Evolutionary conservation across 805 yeast genomes (phyloP).

Genomic region (Monosporozyma yasuniensis): DNA sequence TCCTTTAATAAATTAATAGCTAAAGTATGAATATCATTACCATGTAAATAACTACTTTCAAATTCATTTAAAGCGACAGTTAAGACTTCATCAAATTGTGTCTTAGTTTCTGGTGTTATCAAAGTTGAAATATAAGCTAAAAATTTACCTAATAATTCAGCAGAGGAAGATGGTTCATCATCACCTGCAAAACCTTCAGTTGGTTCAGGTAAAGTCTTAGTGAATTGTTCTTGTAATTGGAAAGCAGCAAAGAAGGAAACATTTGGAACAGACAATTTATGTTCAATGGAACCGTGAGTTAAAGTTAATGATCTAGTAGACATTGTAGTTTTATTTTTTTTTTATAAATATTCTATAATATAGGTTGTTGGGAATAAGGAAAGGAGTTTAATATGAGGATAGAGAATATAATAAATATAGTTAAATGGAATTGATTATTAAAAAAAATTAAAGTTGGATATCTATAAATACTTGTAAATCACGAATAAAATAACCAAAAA

Average conservation of each 20-base stretch:
- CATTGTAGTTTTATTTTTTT: not conserved
- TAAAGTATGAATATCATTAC: slow-evolving; percentile 78
- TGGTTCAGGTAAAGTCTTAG: slow-evolving; percentile 62
- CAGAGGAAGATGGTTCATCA: slow-evolving; percentile 78
- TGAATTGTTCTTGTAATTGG: slow-evolving; percentile 81
- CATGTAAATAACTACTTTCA: slow-evolving; percentile 66
- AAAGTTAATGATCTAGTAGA: slow-evolving; percentile 74
- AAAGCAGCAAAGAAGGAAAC: slow-evolving; percentile 69
- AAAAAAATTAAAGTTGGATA: no score
- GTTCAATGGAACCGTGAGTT: slow-evolving; percentile 80
- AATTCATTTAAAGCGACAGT: slow-evolving; percentile 69
- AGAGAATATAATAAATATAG: no score
- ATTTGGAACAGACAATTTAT: slow-evolving; percentile 80
- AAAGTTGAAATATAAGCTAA: slow-evolving; percentile 59
- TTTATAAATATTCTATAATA: not conserved
- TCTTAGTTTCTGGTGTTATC: slow-evolving; percentile 34
- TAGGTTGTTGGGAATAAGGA: not conserved
- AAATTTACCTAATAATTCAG: slow-evolving; percentile 77
- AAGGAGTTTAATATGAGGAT: not conserved
- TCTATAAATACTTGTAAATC: no score
- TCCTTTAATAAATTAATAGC: slow-evolving; percentile 59
- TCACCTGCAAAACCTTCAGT: slow-evolving; percentile 82
- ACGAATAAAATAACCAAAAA: not conserved
- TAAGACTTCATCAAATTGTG: slow-evolving; percentile 59
- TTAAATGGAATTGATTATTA: no score